Evolutionary conservation across 2,329 filamentous ascomycete species (phyloP).

Genomic region (Fonsecaea monophora): DNA sequence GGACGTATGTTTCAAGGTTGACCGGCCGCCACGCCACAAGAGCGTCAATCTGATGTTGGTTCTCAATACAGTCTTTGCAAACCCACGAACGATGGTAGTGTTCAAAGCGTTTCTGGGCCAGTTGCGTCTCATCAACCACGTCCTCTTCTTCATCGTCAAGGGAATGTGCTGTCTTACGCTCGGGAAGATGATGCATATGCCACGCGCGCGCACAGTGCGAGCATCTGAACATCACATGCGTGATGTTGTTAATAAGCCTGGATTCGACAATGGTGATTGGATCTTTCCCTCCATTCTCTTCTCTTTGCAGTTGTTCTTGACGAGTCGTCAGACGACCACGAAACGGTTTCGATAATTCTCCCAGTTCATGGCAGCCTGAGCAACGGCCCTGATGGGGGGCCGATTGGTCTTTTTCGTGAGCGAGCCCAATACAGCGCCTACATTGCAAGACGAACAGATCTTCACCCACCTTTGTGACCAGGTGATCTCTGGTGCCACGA

Average conservation of each 20-base stretch:
- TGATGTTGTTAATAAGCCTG: conserved; percentile 73
- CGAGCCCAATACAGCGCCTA: conserved; percentile 76
- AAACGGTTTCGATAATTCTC: conserved; percentile 76
- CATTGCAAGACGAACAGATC: conserved; percentile 88
- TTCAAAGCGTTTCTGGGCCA: conserved; percentile 68
- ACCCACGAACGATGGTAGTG: conserved; percentile 79
- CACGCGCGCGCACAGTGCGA: conserved; percentile 75
- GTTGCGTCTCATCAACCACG: conserved; percentile 53
- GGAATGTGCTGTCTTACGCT: conserved; percentile 42
- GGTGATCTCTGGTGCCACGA: conserved; percentile 77
- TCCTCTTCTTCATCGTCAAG: conserved; percentile 43
- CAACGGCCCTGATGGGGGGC: conserved; percentile 77
- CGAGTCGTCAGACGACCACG: conserved; percentile 73
- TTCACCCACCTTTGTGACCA: conserved; percentile 82
- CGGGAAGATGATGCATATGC: conserved; percentile 82
- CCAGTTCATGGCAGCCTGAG: conserved; percentile 69
- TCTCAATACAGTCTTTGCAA: conserved; percentile 76
- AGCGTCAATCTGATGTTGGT: conserved; percentile 71
- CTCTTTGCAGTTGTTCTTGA: conserved; percentile 82
- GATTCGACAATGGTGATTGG: conserved; percentile 71
- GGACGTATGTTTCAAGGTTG: conserved; percentile 62
- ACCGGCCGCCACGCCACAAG: conserved; percentile 87
- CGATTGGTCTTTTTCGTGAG: conserved; percentile 70
- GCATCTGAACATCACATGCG: conserved; percentile 85
- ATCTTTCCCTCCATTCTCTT: conserved; percentile 79